Base-by-base conservation (phyloP, 495 filamentous ascomycete genomes). In the Tuber magnatum region DNA sequence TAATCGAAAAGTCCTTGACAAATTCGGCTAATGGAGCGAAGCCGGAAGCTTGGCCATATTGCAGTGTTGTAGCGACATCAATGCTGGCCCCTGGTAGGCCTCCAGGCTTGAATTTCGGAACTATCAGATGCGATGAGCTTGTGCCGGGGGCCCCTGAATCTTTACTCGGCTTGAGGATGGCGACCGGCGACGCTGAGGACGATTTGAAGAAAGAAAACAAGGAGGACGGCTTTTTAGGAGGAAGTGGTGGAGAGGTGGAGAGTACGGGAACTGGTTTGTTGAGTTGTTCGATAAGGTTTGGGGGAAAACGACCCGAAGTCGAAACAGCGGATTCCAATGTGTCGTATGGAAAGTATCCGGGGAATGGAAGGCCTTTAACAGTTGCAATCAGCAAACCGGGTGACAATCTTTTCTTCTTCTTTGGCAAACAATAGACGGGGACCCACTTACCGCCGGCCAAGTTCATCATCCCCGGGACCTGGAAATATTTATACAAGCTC, bases 271-370 rank as follows among this genome's bases (percentile, higher is more conserved):
- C 89, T 22, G 88, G 88, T 42, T 90, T 89, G 90, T 89, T n/a
- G 88, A 71, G 72, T 32, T 81, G 28, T 32, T 76, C 40, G 12
- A 76, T 44, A 56, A 68, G 32, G 4, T 48, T 24, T n/a, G 73
- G 28, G 4, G 76, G 86, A 84, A 91, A 94, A 80, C 94, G 89
- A 32, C 90, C 84, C 16, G 93, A 89, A 40, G 87, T 88, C 18
- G 93, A 92, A 72, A 89, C 87, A 74, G 90, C 88, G n/a, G 93
- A 91, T 83, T 94, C 92, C 41, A 97, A 89, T 0, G 93, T 96
- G 74, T 97, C 93, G 83, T 92, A 97, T 24, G 94, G 94, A 81
- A 97, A 97, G 84, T 92, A 92, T 44, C 87, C 87, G 22, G 88
- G 84, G 83, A 93, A 91, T 35, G 94, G 94, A 22, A 96, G 87